A percentile compares a stretch with the other conserved stretches of the same genome.
phyloP scores from a whole-genome alignment of 2,329 filamentous ascomycete species.

The Metarhizium guizhouense region DNA sequence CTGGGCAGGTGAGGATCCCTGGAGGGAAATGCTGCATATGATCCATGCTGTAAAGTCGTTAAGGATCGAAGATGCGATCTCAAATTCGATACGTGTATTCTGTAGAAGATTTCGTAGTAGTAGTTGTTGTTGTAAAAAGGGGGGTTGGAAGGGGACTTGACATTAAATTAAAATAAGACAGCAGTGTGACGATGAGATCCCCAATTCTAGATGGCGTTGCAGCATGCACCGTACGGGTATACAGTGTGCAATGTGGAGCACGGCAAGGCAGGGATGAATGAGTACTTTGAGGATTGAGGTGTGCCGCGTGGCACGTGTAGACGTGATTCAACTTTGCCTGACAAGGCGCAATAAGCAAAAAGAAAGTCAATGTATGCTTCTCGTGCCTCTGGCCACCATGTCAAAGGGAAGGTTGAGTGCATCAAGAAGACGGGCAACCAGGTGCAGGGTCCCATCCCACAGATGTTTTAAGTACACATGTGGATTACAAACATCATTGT shows the following conservation, averaged over 20 bases:
- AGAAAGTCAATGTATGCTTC: background rate
- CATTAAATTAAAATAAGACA: background rate
- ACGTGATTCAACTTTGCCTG: background rate
- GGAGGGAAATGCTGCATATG: slow-evolving; percentile 14
- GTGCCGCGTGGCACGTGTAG: too few relatives aligned
- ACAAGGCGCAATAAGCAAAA: too few relatives aligned
- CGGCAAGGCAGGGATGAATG: too few relatives aligned
- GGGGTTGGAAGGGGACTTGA: background rate
- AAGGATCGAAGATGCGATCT: background rate
- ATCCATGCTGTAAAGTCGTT: slow-evolving; percentile 16
- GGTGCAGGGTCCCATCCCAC: too few relatives aligned
- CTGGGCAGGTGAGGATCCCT: slow-evolving; percentile 20
- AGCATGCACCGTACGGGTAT: too few relatives aligned
- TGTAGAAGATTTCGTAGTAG: background rate
- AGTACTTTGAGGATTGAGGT: too few relatives aligned
- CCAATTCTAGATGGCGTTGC: background rate
- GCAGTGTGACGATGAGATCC: too few relatives aligned
- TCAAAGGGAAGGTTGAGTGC: background rate
- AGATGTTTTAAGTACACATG: too few relatives aligned
- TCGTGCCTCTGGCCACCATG: too few relatives aligned
- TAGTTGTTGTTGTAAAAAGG: background rate
- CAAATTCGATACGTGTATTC: background rate
- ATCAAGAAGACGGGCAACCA: too few relatives aligned
- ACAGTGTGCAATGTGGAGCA: background rate
- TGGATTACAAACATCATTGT: too few relatives aligned